Evolutionary conservation across 1,139 yeast genomes (phyloP).

Genomic region (Diutina mesorugosa): DNA sequence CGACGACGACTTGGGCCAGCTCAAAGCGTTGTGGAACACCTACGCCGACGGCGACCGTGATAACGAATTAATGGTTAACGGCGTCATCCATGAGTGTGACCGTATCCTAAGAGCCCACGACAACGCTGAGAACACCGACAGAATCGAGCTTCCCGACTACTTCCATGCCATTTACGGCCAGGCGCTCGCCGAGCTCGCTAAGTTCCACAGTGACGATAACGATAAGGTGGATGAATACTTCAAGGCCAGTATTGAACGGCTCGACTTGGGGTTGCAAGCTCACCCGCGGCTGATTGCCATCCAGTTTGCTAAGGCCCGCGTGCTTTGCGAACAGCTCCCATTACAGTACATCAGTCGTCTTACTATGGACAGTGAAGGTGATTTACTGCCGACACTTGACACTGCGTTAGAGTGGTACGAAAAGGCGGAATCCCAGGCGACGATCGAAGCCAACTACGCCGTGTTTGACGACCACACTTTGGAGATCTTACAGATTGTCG

Average conservation of each 20-base stretch:
- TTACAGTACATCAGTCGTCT: constrained; percentile 41
- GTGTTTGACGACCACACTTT: constrained; percentile 27
- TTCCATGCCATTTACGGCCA: constrained; percentile 68
- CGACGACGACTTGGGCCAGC: constrained; percentile 66
- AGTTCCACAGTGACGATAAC: constrained; percentile 30
- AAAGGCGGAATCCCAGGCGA: constrained; percentile 26
- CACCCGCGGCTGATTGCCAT: constrained; percentile 33
- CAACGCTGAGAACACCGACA: constrained; percentile 7
- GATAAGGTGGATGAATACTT: constrained; percentile 40
- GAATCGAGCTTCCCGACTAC: constrained; percentile 30
- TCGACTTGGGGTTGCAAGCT: constrained; percentile 42
- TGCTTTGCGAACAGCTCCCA: constrained; percentile 45
- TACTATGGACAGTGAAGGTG: constrained; percentile 19
- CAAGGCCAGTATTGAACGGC: constrained; percentile 61
- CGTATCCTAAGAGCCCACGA: constrained; percentile 39
- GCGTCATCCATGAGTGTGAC: constrained; percentile 87
- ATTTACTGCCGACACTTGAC: constrained; percentile 14
- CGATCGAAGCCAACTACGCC: constrained; percentile 12
- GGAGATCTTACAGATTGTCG: constrained; percentile 41
- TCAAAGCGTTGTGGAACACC: constrained; percentile 58
- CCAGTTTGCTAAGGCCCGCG: constrained; percentile 40
- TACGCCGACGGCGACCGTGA: constrained; percentile 42
- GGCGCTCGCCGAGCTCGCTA: constrained; percentile 58
- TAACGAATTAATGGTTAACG: constrained; percentile 58
- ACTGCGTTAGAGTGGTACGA: constrained; percentile 31